Percentiles rank a stretch among this genome's conserved stretches.
These are phyloP conservation scores for Chlamydomonas reinhardtii DNA, from an alignment of 163 green algal genomes.

Conservation along the genomic window DNA sequence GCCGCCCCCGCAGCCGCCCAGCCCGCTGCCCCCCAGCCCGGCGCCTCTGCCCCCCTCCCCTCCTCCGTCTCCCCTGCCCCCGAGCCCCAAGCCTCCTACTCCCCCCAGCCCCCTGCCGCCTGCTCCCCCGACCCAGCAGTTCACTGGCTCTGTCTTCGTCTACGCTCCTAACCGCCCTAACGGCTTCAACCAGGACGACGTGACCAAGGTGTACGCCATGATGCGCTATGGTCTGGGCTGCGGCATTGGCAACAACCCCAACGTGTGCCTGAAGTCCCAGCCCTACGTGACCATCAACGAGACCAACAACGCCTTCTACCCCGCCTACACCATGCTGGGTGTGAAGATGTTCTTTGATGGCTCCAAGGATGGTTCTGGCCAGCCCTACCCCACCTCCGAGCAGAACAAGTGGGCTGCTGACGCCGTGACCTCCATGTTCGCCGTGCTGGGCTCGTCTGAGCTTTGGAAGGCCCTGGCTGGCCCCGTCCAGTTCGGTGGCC, in stretches of 20 bases:
- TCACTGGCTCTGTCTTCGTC: constrained; percentile 10
- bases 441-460: neutral
- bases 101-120: neutral
- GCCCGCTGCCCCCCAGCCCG: neutral
- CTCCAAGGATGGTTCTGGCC: neutral
- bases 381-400: neutral
- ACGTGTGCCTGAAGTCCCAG: neutral
- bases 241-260: neutral
- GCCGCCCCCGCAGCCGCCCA: neutral
- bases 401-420: neutral
- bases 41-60: neutral
- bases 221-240: constrained; percentile 18
- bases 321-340: constrained; percentile 23
- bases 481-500: neutral
- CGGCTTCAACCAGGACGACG: constrained; percentile 2
- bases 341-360: constrained; percentile 48
- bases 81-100: neutral
- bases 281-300: constrained; percentile 7
- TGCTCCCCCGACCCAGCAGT: neutral
- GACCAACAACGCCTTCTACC: constrained; percentile 44
- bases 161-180: constrained; percentile 14
- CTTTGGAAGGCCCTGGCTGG: neutral
- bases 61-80: neutral
- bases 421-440: neutral
- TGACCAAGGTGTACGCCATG: neutral